Percentiles rank a stretch among this genome's conserved stretches.
These are phyloP conservation scores for Cyclotella choctawhatcheeana DNA, from an alignment of 108 stramenopile genomes.

Conservation along the genomic window DNA sequence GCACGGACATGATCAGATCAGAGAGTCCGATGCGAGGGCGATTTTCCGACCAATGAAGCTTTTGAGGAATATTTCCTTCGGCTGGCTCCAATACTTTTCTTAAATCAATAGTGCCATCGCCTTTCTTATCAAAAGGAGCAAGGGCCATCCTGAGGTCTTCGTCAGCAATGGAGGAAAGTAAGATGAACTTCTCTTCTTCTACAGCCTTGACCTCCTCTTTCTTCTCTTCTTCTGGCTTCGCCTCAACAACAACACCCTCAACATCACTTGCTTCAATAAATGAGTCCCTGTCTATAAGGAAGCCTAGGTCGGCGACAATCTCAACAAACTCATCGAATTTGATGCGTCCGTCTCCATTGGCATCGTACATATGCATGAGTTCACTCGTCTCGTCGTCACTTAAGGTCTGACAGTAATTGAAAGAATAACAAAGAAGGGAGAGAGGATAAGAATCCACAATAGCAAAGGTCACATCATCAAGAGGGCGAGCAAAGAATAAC, in stretches of 20 bases:
- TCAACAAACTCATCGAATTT: neutral
- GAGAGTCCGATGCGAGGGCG: neutral
- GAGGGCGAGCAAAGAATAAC: too few species aligned
- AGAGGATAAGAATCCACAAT: too few species aligned
- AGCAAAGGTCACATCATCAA: too few species aligned
- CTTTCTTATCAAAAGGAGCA: neutral
- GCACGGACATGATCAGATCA: neutral
- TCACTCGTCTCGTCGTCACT: neutral
- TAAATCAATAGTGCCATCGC: neutral
- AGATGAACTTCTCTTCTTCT: neutral
- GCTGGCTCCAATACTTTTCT: neutral
- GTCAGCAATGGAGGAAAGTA: neutral
- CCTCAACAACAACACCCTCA: neutral
- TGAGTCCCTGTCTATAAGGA: neutral
- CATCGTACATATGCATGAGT: constrained; percentile 5
- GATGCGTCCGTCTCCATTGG: neutral
- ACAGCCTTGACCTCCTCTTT: neutral
- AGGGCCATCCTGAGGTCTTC: constrained; percentile 4
- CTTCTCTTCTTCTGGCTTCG: neutral
- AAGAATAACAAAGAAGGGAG: too few species aligned
- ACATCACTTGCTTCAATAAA: neutral
- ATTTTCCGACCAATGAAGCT: neutral
- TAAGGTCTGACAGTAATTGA: too few species aligned
- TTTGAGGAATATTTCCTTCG: neutral
- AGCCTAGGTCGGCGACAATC: neutral